Evolutionary conservation across 2,329 filamentous ascomycete genomes (phyloP).

Genomic region (Purpureocillium lavendulum): DNA sequence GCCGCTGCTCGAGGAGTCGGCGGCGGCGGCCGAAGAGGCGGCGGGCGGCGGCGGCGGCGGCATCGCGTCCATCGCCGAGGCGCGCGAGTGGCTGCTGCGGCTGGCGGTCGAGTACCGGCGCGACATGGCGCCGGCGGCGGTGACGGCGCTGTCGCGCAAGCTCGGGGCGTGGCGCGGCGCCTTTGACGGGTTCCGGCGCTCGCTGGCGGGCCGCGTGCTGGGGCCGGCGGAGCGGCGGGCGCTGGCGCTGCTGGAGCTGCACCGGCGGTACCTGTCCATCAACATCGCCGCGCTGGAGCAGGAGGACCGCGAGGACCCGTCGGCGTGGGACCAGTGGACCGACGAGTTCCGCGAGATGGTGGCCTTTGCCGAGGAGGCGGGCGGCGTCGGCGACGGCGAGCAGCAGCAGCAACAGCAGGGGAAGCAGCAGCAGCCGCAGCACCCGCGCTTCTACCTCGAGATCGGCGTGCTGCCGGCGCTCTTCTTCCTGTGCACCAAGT

Average conservation of each 20-base stretch:
- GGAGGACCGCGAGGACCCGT: conserved; percentile 2
- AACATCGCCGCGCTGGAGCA: conserved; percentile 4
- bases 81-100: conserved; percentile 2
- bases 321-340: conserved; percentile 4
- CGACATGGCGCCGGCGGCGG: neutral
- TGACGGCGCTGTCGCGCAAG: neutral
- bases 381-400: neutral
- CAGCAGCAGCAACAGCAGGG: neutral
- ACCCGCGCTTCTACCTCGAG: conserved; percentile 5
- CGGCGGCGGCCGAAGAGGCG: no score
- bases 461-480: conserved; percentile 3
- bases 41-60: neutral
- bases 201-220: neutral
- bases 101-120: conserved; percentile 3
- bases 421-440: no score
- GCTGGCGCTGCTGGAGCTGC: conserved; percentile 3
- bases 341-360: conserved; percentile 5
- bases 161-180: conserved; percentile 1
- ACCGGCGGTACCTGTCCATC: conserved; percentile 5
- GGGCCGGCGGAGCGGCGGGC: conserved; percentile 1
- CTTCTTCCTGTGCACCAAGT: conserved; percentile 3
- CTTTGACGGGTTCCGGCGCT: conserved; percentile 3
- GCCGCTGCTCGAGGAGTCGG: conserved; percentile 1
- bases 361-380: conserved; percentile 1
- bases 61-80: conserved; percentile 3